phyloP scores from a whole-genome alignment of 2,329 filamentous ascomycete genomes.

The Fusarium mexicanum region DNA sequence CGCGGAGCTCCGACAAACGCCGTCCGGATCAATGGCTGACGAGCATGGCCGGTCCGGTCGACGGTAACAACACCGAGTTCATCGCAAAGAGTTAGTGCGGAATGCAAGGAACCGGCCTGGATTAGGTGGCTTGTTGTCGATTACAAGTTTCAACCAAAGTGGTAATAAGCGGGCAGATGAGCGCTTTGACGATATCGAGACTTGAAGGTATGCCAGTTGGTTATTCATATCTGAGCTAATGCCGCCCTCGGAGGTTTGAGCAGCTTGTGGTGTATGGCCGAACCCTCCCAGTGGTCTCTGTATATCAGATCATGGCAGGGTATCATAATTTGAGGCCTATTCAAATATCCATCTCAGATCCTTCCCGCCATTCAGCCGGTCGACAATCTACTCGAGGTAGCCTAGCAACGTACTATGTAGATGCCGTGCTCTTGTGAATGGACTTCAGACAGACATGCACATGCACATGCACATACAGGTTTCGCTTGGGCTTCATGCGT shows the following conservation, averaged over 20 bases:
- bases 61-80: conserved; percentile 1
- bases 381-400: background rate
- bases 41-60: conserved; percentile 34
- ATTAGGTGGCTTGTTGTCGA: background rate
- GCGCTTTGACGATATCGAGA: conserved; percentile 11
- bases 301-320: conserved; percentile 10
- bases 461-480: background rate
- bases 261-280: background rate
- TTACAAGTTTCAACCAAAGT: background rate
- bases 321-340: background rate
- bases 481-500: background rate
- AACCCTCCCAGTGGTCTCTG: background rate
- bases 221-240: background rate
- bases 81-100: background rate
- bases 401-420: background rate
- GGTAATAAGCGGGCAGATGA: background rate
- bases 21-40: conserved; percentile 33
- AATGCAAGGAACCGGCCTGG: conserved; percentile 20
- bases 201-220: background rate
- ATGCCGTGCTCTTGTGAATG: background rate
- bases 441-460: background rate
- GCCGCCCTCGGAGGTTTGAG: background rate
- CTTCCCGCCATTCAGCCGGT: background rate
- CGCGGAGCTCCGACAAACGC: conserved; percentile 25
- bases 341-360: conserved; percentile 17